Evolutionary conservation across 2,329 filamentous ascomycete genomes (phyloP).

Genomic region (Achaetomium macrosporum): DNA sequence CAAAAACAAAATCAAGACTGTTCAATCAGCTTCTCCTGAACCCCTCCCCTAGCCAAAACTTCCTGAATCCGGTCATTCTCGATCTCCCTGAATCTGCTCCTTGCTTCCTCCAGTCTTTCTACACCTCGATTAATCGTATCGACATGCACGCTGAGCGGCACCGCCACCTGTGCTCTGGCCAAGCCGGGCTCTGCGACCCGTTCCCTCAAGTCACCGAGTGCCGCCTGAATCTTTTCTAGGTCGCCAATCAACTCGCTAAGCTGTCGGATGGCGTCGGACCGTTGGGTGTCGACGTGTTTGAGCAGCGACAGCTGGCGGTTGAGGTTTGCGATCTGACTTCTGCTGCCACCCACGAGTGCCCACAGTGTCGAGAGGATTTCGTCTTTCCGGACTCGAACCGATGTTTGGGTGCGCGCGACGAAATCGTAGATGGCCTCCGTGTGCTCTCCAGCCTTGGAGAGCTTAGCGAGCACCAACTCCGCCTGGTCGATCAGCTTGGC

Average conservation of each 20-base stretch:
- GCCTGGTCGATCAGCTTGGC: slow-evolving; percentile 62
- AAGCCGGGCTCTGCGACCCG: slow-evolving; percentile 62
- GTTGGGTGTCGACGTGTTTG: slow-evolving; percentile 58
- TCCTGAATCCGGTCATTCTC: slow-evolving; percentile 54
- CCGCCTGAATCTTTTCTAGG: slow-evolving; percentile 65
- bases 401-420: slow-evolving; percentile 56
- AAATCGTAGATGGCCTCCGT: slow-evolving; percentile 66
- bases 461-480: slow-evolving; percentile 57
- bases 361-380: slow-evolving; percentile 65
- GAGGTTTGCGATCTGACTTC: slow-evolving; percentile 25
- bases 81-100: slow-evolving; percentile 51
- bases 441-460: slow-evolving; percentile 63
- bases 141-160: slow-evolving; percentile 68
- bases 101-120: slow-evolving; percentile 61
- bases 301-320: slow-evolving; percentile 39
- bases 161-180: slow-evolving; percentile 35
- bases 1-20: slow-evolving; percentile 3
- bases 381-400: slow-evolving; percentile 53
- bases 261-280: slow-evolving; percentile 59
- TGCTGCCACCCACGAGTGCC: slow-evolving; percentile 68
- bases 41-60: slow-evolving; percentile 43
- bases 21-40: slow-evolving; percentile 29
- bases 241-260: slow-evolving; percentile 66
- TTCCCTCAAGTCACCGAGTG: slow-evolving; percentile 65
- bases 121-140: slow-evolving; percentile 68